Percentiles rank a stretch among this genome's conserved stretches.
These are phyloP conservation scores for Eugenia klotzschiana DNA, from an alignment of 441 rosid species.

Conservation along the genomic window DNA sequence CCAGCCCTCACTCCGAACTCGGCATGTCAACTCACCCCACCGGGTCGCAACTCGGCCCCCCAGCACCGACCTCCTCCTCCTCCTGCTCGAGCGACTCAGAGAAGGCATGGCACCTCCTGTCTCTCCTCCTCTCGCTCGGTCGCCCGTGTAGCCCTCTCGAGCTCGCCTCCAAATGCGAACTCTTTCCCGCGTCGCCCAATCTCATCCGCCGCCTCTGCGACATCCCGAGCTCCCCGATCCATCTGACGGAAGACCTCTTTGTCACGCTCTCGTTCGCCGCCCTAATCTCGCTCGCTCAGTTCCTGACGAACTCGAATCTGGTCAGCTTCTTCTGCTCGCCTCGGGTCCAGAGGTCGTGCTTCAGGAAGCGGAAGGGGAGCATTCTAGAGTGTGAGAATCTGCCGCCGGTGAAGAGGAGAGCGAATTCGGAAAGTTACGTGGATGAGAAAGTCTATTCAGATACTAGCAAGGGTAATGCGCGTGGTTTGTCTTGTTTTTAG, in stretches of 20 bases:
- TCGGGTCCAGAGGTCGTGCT: conserved; percentile 1
- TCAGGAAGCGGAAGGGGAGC: conserved; percentile 30
- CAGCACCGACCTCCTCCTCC: conserved; percentile 6
- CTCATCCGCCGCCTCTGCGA: conserved; percentile 32
- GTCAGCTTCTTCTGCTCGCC: conserved; percentile 6
- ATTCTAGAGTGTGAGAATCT: not conserved
- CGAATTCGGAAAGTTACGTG: not conserved
- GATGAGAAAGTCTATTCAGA: not conserved
- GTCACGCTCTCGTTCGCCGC: conserved; percentile 34
- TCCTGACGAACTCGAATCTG: conserved; percentile 12
- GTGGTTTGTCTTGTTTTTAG: not conserved
- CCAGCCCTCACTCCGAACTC: conserved; percentile 5
- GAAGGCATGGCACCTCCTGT: conserved; percentile 52
- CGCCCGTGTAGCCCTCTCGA: conserved; percentile 26
- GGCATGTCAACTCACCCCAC: not conserved
- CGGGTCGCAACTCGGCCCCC: not conserved
- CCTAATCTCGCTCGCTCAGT: conserved; percentile 10
- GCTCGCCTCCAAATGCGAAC: conserved; percentile 31
- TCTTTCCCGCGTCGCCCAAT: conserved; percentile 30
- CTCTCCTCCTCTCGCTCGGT: conserved; percentile 45
- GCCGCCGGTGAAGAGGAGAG: conserved; percentile 2
- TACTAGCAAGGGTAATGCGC: not conserved
- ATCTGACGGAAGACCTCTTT: conserved; percentile 7
- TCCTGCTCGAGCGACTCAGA: conserved; percentile 9
- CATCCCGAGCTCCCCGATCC: conserved; percentile 35